These are phyloP conservation scores for Delitschia confertaspora DNA, from an alignment of 495 filamentous ascomycete species.

Conservation along the genomic window DNA sequence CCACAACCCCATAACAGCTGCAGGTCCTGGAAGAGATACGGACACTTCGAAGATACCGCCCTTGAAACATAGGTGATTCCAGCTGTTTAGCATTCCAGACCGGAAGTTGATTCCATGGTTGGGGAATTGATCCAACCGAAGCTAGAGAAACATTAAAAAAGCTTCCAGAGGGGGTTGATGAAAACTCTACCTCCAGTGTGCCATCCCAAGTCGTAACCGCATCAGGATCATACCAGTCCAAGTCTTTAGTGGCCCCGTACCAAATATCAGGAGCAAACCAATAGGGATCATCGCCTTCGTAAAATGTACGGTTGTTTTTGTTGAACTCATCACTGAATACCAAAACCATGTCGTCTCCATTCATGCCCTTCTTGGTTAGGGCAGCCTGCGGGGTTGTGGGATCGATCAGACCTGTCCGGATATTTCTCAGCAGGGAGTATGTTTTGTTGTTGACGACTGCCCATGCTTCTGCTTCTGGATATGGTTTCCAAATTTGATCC, in stretches of 20 bases:
- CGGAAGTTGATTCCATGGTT: conserved; percentile 62
- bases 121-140: conserved; percentile 52
- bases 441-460: conserved; percentile 24
- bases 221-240: conserved; percentile 80
- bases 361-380: conserved; percentile 45
- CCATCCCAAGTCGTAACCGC: conserved; percentile 62
- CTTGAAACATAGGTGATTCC: conserved; percentile 74
- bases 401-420: conserved; percentile 55
- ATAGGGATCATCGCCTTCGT: conserved; percentile 64
- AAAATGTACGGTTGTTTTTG: conserved; percentile 60
- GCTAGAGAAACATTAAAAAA: neutral
- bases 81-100: conserved; percentile 75
- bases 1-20: conserved; percentile 64
- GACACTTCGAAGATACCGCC: conserved; percentile 70
- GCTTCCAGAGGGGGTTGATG: neutral
- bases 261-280: conserved; percentile 63
- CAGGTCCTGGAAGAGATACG: conserved; percentile 62
- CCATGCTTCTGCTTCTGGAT: conserved; percentile 29
- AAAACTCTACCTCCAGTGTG: conserved; percentile 46
- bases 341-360: conserved; percentile 56
- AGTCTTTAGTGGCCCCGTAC: conserved; percentile 69
- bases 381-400: conserved; percentile 59
- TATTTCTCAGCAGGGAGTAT: conserved; percentile 49
- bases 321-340: conserved; percentile 82
- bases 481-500: conserved; percentile 26